Percentiles rank a stretch among this genome's conserved stretches.
Evolutionary conservation across 257 asterid species (phyloP).

Genomic region (Coffea canephora): DNA sequence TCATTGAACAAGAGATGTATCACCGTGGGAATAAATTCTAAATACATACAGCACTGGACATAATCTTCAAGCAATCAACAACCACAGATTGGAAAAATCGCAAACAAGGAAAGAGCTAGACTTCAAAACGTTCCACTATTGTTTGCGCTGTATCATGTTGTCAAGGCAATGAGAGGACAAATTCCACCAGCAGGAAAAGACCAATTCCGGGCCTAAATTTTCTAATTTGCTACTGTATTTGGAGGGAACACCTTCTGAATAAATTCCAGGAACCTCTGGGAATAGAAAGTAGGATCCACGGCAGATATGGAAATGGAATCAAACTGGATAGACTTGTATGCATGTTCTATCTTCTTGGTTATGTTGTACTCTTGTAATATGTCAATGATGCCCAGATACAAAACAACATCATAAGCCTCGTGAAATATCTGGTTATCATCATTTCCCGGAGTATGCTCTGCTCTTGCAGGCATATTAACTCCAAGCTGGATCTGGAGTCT

Average conservation of each 20-base stretch:
- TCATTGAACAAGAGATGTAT: background rate
- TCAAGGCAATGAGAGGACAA: background rate
- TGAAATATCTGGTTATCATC: constrained; percentile 51
- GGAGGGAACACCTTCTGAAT: constrained; percentile 84
- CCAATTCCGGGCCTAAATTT: background rate
- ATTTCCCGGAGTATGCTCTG: constrained; percentile 57
- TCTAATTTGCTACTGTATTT: constrained; percentile 29
- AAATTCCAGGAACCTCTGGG: constrained; percentile 74
- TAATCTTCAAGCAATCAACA: background rate
- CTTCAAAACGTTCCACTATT: background rate
- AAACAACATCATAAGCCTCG: constrained; percentile 86
- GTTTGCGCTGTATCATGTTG: background rate
- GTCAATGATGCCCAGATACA: constrained; percentile 89
- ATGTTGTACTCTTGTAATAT: constrained; percentile 94
- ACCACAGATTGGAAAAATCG: background rate
- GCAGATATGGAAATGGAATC: constrained; percentile 85
- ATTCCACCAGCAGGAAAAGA: background rate
- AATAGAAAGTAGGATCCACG: constrained; percentile 88
- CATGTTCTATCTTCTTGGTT: constrained; percentile 79
- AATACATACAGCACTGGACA: background rate
- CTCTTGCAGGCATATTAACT: constrained; percentile 98
- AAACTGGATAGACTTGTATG: constrained; percentile 78
- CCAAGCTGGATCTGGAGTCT: constrained; percentile 98
- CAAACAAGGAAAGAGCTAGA: background rate
- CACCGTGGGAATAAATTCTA: background rate